Base-by-base conservation (phyloP, 148 eudicot species). In the Heliosperma pusillum region DNA sequence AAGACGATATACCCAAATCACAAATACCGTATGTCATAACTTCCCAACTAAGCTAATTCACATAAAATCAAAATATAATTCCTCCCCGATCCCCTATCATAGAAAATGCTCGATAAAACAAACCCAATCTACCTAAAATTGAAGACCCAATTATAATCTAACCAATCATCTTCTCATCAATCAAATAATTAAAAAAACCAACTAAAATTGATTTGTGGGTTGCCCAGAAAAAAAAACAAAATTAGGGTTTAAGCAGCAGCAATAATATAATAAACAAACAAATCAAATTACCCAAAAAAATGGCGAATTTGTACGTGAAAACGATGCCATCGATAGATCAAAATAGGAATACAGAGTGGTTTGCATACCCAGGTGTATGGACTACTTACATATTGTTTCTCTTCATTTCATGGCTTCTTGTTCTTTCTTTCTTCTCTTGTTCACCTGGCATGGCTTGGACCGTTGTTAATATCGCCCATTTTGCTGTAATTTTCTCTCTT, bases 371-470 rank as follows among this genome's bases (percentile, higher is more conserved):
- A 0, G 97, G 97, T 9, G 97, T 92, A 4, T 92, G 97, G 97
- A 92, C 95, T 4, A 87, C 88, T 0, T 92, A 92, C 65, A 92
- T 92, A 24, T 81, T 90, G 74, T 83, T 92, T 58, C 78, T 90
- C 22, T 90, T 92, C 82, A 87, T 92, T 82, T 77, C 91, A 1
- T 92, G 97, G 97, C 88, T 92, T 72, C 66, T 88, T 26, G 88
- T 92, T 40, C 88, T 92, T 62, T 90, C 97, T 36, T 53, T 92
- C 73, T 87, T 83, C 29, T 84, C 86, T 45, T 92, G 92, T 71
- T 65, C 91, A 29, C 89, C 97, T 42, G 97, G 97, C 75, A 84
- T 87, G 86, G 97, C 97, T 33, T 92, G 97, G 97, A 89, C 97
- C 70, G 61, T 86, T 65, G 92, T 92, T 59, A 88, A 90, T 83